A percentile compares a stretch with the other conserved stretches of the same genome.
Evolutionary conservation across 1,139 yeast species (phyloP).

Genomic region (Scheffersomyces parashehatae): DNA sequence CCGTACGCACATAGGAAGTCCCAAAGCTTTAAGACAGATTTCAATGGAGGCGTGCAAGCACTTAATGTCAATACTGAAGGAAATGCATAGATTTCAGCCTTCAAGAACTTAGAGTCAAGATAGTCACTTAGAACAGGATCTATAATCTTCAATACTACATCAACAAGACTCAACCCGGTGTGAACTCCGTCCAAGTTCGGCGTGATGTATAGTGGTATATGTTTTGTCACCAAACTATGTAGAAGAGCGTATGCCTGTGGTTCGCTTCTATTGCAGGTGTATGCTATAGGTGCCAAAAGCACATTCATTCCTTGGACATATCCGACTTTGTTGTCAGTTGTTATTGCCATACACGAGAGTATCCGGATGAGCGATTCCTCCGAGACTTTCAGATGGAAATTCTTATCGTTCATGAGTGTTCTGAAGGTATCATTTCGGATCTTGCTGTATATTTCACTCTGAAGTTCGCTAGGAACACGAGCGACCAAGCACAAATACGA

Average conservation of each 20-base stretch:
- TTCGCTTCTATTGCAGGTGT: constrained; percentile 69
- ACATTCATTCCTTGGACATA: constrained; percentile 95
- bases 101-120: constrained; percentile 62
- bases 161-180: constrained; percentile 71
- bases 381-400: constrained; percentile 64
- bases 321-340: constrained; percentile 35
- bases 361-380: constrained; percentile 71
- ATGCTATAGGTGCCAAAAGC: constrained; percentile 80
- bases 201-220: constrained; percentile 76
- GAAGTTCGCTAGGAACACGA: constrained; percentile 52
- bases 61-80: constrained; percentile 85
- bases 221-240: constrained; percentile 54
- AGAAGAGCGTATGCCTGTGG: constrained; percentile 83
- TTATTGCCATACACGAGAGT: constrained; percentile 71
- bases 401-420: constrained; percentile 74
- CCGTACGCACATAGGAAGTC: constrained; percentile 92
- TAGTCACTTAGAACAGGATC: constrained; percentile 70
- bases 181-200: constrained; percentile 84
- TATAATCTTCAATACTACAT: constrained; percentile 65
- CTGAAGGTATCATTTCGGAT: constrained; percentile 87
- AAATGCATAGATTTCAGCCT: constrained; percentile 86
- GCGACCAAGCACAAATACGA: constrained; percentile 57
- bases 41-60: constrained; percentile 87
- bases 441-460: constrained; percentile 55
- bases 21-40: constrained; percentile 79